A percentile compares a stretch with the other conserved stretches of the same genome.
phyloP scores from a whole-genome alignment of 768 basidiomycete species.

The Pleurotus pulmonarius region DNA sequence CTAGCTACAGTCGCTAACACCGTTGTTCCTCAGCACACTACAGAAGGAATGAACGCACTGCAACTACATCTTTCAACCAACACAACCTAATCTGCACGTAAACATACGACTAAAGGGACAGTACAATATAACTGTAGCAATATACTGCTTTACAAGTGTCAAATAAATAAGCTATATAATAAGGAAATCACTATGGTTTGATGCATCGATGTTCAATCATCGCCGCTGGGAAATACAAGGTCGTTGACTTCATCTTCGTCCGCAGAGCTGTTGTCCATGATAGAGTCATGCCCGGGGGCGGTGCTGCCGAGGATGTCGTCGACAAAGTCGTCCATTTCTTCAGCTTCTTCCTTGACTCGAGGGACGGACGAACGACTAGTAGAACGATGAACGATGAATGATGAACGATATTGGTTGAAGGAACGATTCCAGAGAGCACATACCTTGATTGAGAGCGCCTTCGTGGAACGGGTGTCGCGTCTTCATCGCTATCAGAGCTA shows the following conservation, averaged over 20 bases:
- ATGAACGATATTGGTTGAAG: neutral
- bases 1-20: too few relatives aligned
- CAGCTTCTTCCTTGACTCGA: slow-evolving; percentile 29
- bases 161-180: too few relatives aligned
- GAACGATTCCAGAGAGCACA: neutral
- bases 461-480: slow-evolving; percentile 15
- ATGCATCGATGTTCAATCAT: neutral
- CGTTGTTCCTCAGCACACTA: too few relatives aligned
- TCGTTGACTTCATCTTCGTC: slow-evolving; percentile 52
- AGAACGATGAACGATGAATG: slow-evolving; percentile 10
- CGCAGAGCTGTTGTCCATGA: slow-evolving; percentile 47
- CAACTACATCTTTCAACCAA: too few relatives aligned
- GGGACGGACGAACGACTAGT: neutral
- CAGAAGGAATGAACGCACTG: too few relatives aligned
- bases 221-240: slow-evolving; percentile 15
- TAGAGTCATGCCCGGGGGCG: slow-evolving; percentile 37
- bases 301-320: slow-evolving; percentile 17
- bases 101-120: too few relatives aligned
- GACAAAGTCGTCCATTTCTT: slow-evolving; percentile 37
- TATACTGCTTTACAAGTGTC: too few relatives aligned
- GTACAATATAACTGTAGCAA: too few relatives aligned
- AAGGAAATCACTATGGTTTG: too few relatives aligned
- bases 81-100: too few relatives aligned
- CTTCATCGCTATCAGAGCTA: slow-evolving; percentile 36
- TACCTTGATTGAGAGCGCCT: slow-evolving; percentile 14